Conservation (phyloP, 371 early-diverging fungal species). For the Cokeromyces recurvatus region DNA sequence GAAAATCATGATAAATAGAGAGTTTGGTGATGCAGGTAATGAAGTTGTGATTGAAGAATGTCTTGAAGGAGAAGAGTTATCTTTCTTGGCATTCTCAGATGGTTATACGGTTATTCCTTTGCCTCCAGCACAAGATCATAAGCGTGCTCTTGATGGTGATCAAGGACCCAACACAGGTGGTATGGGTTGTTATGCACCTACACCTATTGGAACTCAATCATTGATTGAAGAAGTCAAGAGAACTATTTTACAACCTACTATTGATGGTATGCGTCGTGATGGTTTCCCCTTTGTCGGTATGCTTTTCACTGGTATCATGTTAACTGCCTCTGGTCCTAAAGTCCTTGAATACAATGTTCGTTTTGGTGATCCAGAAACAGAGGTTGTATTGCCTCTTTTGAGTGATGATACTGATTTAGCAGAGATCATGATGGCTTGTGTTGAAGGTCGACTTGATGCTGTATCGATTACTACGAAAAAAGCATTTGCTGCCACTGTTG, state of each 20-base stretch:
- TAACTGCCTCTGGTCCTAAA: slow-evolving; percentile 85
- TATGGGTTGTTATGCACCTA: slow-evolving; percentile 98
- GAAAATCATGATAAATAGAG: slow-evolving; percentile 82
- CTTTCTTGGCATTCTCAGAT: slow-evolving; percentile 90
- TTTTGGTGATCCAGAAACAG: slow-evolving; percentile 98
- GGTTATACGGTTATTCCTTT: slow-evolving; percentile 88
- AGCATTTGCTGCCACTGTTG: slow-evolving; percentile 85
- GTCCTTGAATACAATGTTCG: slow-evolving; percentile 96
- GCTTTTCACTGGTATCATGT: slow-evolving; percentile 95
- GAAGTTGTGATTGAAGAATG: slow-evolving; percentile 96
- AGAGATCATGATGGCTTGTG: slow-evolving; percentile 84
- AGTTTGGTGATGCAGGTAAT: slow-evolving; percentile 86
- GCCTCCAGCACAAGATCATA: slow-evolving; percentile 97
- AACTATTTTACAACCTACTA: slow-evolving; percentile 83
- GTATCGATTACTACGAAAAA: slow-evolving; percentile 70
- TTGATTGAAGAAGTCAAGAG: slow-evolving; percentile 70
- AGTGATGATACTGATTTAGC: slow-evolving; percentile 80
- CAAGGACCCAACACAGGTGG: slow-evolving; percentile 97
- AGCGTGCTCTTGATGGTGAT: slow-evolving; percentile 91
- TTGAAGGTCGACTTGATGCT: slow-evolving; percentile 88
- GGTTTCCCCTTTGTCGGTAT: slow-evolving; percentile 96
- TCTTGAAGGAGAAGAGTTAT: slow-evolving; percentile 89
- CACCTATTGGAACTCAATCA: slow-evolving; percentile 82
- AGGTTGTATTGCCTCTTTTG: slow-evolving; percentile 89
- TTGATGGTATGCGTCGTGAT: slow-evolving; percentile 94